phyloP scores from a whole-genome alignment of 768 basidiomycete species.

The Suillus discolor region DNA sequence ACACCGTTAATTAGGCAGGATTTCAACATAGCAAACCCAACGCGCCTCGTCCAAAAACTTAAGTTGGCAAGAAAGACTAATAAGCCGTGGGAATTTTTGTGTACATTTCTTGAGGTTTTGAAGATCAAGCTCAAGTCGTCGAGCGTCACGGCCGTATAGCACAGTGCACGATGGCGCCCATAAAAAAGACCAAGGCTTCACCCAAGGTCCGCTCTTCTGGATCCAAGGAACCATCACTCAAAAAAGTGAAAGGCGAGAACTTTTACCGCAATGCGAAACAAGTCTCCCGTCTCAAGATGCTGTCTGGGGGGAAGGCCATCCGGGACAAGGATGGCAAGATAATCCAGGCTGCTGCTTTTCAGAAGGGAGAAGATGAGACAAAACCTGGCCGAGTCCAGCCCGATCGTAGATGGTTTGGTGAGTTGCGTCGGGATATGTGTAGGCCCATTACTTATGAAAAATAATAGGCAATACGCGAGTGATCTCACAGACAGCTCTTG shows the following conservation, averaged over 20 bases:
- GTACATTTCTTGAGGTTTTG: background rate
- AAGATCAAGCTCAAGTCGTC: slow-evolving; percentile 23
- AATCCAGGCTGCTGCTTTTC: slow-evolving; percentile 90
- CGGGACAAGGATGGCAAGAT: slow-evolving; percentile 92
- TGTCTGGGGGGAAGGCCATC: slow-evolving; percentile 89
- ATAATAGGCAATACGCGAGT: slow-evolving; percentile 92
- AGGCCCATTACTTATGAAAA: background rate
- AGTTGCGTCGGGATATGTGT: slow-evolving; percentile 6
- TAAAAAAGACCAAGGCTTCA: slow-evolving; percentile 34
- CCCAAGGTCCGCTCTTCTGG: slow-evolving; percentile 43
- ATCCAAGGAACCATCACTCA: slow-evolving; percentile 56
- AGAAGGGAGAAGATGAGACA: slow-evolving; percentile 92
- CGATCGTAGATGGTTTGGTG: slow-evolving; percentile 97
- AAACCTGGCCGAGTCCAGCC: slow-evolving; percentile 91
- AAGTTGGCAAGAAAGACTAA: slow-evolving; percentile 3
- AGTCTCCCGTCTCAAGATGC: slow-evolving; percentile 84
- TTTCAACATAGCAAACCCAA: slow-evolving; percentile 28
- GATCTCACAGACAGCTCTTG: slow-evolving; percentile 93
- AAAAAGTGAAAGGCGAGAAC: slow-evolving; percentile 90
- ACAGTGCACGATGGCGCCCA: slow-evolving; percentile 25
- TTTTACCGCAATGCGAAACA: slow-evolving; percentile 97
- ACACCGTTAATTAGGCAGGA: slow-evolving; percentile 24
- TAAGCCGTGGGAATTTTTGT: slow-evolving; percentile 42
- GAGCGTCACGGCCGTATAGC: background rate
- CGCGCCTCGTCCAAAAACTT: slow-evolving; percentile 5